Percentiles rank a stretch among this genome's conserved stretches.
Evolutionary conservation across 2,329 filamentous ascomycete species (phyloP).

Genomic region (Neophaeococcomyces aloes): DNA sequence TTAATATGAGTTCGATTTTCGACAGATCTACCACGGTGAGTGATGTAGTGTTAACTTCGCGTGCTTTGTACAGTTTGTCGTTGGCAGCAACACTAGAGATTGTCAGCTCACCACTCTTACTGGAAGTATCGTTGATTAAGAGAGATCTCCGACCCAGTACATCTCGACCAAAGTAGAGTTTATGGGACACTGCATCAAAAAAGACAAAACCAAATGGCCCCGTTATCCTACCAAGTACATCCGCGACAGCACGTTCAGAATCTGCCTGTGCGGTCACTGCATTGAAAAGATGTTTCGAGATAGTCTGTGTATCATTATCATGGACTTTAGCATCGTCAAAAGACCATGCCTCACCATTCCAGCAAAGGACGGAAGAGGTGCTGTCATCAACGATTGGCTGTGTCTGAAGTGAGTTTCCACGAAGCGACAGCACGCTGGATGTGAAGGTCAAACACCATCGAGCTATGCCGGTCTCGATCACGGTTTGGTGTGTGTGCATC

Average conservation of each 20-base stretch:
- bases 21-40: conserved; percentile 31
- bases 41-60: conserved; percentile 75
- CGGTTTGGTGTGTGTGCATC: conserved; percentile 25
- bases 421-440: conserved; percentile 83
- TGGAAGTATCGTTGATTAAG: conserved; percentile 35
- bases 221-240: conserved; percentile 51
- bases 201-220: conserved; percentile 89
- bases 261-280: conserved; percentile 25
- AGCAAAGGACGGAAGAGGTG: conserved; percentile 65
- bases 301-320: conserved; percentile 66
- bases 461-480: conserved; percentile 1
- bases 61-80: conserved; percentile 32
- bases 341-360: conserved; percentile 96
- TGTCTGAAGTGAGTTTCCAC: conserved; percentile 57
- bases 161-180: conserved; percentile 75
- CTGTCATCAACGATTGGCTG: conserved; percentile 59
- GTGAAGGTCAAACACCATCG: conserved; percentile 50
- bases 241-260: conserved; percentile 32
- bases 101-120: conserved; percentile 36
- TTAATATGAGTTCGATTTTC: conserved; percentile 6
- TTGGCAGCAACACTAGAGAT: conserved; percentile 66
- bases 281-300: conserved; percentile 52
- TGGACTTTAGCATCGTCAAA: conserved; percentile 46
- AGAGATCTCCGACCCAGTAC: conserved; percentile 78
- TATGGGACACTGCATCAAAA: conserved; percentile 52